Evolutionary conservation across 163 green algal genomes (phyloP).

Genomic region (Scenedesmus sp.): DNA sequence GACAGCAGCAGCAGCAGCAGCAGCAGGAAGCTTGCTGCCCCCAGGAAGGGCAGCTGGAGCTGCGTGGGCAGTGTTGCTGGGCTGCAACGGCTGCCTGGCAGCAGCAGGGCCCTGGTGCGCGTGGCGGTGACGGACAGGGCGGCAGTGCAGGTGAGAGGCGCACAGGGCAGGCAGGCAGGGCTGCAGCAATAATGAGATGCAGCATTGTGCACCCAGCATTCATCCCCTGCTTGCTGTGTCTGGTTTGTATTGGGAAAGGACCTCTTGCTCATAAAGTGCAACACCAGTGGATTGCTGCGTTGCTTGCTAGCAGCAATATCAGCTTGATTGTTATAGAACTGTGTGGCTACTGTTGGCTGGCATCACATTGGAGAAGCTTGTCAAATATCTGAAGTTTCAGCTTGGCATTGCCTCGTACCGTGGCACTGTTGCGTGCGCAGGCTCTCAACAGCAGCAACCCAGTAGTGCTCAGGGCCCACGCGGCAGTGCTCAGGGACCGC

Average conservation of each 20-base stretch:
- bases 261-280: not conserved
- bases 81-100: constrained; percentile 22
- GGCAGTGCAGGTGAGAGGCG: constrained; percentile 26
- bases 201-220: not conserved
- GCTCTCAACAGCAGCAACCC: not conserved
- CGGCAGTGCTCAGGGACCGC: constrained; percentile 15
- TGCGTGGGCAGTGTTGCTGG: not conserved
- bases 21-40: not conserved
- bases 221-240: not conserved
- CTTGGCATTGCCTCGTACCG: not conserved
- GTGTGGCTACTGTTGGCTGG: too few species aligned
- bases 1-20: constrained; percentile 15
- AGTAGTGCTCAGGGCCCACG: not conserved
- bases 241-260: not conserved
- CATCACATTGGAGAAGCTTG: too few species aligned
- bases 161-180: not conserved
- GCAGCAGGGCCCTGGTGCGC: constrained; percentile 2
- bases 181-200: not conserved
- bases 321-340: not conserved
- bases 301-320: not conserved
- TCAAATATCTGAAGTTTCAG: too few species aligned
- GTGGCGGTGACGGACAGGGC: constrained; percentile 28
- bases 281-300: not conserved
- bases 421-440: not conserved
- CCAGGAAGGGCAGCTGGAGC: constrained; percentile 12